Percentiles rank a stretch among this genome's conserved stretches.
Evolutionary conservation across 2,329 filamentous ascomycete species (phyloP).

Genomic region (Cryphonectria radicalis): DNA sequence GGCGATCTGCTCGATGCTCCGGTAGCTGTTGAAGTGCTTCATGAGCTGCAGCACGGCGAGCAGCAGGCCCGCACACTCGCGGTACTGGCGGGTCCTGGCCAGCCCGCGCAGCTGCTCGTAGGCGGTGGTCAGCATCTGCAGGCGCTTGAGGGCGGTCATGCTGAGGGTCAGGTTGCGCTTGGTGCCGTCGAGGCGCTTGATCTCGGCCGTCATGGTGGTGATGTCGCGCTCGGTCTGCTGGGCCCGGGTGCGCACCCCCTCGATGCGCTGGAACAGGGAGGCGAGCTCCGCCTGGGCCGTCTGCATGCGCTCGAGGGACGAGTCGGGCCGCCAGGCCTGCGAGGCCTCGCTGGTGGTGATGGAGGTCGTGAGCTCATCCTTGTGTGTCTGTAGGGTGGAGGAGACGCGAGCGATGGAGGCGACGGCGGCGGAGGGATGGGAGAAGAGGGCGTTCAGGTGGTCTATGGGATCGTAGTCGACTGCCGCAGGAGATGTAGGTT

Average conservation of each 20-base stretch:
- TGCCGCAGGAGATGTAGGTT: slow-evolving; percentile 34
- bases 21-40: slow-evolving; percentile 97
- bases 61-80: slow-evolving; percentile 90
- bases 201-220: slow-evolving; percentile 98
- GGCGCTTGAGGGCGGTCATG: slow-evolving; percentile 95
- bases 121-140: slow-evolving; percentile 99
- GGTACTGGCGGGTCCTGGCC: slow-evolving; percentile 85
- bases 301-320: slow-evolving; percentile 89
- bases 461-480: slow-evolving; percentile 89
- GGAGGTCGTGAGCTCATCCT: slow-evolving; percentile 80
- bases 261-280: slow-evolving; percentile 91
- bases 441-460: slow-evolving; percentile 92
- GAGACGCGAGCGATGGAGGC: slow-evolving; percentile 76
- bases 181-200: slow-evolving; percentile 94
- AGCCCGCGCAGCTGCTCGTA: slow-evolving; percentile 91
- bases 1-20: slow-evolving; percentile 97
- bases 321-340: slow-evolving; percentile 83
- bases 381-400: slow-evolving; percentile 72
- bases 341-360: slow-evolving; percentile 75
- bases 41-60: slow-evolving; percentile 97
- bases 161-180: slow-evolving; percentile 95
- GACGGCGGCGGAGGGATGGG: slow-evolving; percentile 83
- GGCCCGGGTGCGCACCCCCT: slow-evolving; percentile 85
- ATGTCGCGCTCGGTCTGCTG: slow-evolving; percentile 94
- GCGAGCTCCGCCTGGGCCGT: slow-evolving; percentile 87